phyloP scores from a whole-genome alignment of 345 rosid genomes.

The Hibiscus mutabilis region DNA sequence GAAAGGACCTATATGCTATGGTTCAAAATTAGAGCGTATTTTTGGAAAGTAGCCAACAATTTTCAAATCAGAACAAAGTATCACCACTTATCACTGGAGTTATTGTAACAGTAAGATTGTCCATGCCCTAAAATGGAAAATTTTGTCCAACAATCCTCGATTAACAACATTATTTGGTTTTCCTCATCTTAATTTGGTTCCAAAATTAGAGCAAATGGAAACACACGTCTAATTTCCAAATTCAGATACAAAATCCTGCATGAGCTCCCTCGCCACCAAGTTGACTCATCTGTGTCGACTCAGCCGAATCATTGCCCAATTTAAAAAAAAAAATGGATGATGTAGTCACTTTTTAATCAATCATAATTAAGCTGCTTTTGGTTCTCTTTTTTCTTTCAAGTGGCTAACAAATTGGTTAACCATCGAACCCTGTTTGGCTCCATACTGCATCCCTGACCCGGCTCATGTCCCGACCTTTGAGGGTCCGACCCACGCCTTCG shows the following conservation, averaged over 20 bases:
- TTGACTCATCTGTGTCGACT: conserved; percentile 30
- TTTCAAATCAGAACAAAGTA: neutral
- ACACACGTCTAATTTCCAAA: too few species aligned
- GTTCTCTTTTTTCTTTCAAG: neutral
- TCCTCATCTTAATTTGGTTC: neutral
- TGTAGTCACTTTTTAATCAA: neutral
- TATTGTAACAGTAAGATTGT: neutral
- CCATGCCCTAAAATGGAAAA: neutral
- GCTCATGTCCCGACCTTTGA: conserved; percentile 86
- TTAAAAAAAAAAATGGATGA: neutral
- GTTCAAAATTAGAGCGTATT: too few species aligned
- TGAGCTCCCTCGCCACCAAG: conserved; percentile 37
- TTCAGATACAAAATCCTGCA: conserved; percentile 17
- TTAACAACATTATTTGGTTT: neutral
- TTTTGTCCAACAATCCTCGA: neutral
- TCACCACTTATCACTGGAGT: neutral
- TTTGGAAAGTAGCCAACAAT: neutral
- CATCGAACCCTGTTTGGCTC: conserved; percentile 73
- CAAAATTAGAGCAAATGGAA: neutral
- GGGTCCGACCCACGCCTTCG: conserved; percentile 80
- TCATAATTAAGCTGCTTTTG: neutral
- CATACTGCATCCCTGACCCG: conserved; percentile 91
- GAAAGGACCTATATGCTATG: too few species aligned
- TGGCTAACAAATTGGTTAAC: conserved; percentile 9
- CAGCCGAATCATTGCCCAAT: conserved; percentile 35